These are phyloP conservation scores for Shiraia bambusicola DNA, from an alignment of 2,329 filamentous ascomycete species.

Conservation along the genomic window DNA sequence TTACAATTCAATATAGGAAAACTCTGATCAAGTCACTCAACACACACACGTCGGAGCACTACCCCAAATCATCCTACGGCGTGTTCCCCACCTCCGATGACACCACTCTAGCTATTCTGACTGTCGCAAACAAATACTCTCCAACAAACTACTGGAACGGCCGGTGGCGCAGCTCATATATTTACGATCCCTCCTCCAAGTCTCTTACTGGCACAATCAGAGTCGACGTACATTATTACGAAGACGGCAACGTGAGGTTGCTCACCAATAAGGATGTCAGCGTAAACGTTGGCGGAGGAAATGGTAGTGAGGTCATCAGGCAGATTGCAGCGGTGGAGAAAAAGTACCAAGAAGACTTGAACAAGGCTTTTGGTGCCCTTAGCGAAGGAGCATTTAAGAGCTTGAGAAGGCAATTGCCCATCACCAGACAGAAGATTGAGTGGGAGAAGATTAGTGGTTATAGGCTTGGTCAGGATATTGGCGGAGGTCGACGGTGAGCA, in stretches of 20 bases:
- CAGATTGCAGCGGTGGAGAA: slow-evolving; percentile 80
- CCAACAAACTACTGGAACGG: slow-evolving; percentile 99
- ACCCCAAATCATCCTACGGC: slow-evolving; percentile 75
- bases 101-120: slow-evolving; percentile 73
- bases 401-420: slow-evolving; percentile 85
- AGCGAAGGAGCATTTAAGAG: slow-evolving; percentile 96
- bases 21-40: slow-evolving; percentile 77
- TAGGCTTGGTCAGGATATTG: slow-evolving; percentile 59
- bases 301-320: slow-evolving; percentile 69
- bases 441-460: slow-evolving; percentile 99
- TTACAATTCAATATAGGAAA: slow-evolving; percentile 58
- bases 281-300: slow-evolving; percentile 59
- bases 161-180: slow-evolving; percentile 89
- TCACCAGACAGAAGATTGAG: slow-evolving; percentile 97
- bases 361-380: slow-evolving; percentile 81
- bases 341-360: slow-evolving; percentile 95
- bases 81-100: slow-evolving; percentile 80
- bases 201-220: slow-evolving; percentile 77
- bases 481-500: slow-evolving; percentile 44
- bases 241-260: slow-evolving; percentile 95
- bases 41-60: slow-evolving; percentile 83
- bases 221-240: slow-evolving; percentile 98
- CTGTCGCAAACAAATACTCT: slow-evolving; percentile 95
- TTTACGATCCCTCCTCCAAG: slow-evolving; percentile 67
- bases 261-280: slow-evolving; percentile 79